Conservation (phyloP, 2,329 filamentous ascomycete species). For the Fusarium verticillioides region DNA sequence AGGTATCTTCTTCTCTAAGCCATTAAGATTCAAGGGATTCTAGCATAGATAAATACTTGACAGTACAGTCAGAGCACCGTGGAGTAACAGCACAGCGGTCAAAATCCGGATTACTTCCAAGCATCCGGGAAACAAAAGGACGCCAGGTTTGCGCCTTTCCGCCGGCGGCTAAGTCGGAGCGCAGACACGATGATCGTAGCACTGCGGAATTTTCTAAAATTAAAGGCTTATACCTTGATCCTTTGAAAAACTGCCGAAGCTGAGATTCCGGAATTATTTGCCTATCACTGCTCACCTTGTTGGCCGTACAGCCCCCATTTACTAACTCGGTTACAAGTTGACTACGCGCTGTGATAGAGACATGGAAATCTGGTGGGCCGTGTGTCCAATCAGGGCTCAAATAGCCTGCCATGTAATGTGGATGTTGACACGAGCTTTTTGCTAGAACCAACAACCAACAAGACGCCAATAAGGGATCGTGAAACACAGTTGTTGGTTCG, state of each 20-base stretch:
- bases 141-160: no score
- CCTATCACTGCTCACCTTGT: neutral
- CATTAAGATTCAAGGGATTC: no score
- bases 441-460: neutral
- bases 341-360: neutral
- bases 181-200: neutral
- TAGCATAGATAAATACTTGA: no score
- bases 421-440: neutral
- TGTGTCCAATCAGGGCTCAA: neutral
- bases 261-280: accelerated
- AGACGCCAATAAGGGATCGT: neutral
- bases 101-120: no score
- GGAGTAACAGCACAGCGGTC: no score
- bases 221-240: neutral
- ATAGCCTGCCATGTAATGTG: accelerated
- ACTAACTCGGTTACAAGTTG: no score
- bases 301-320: neutral
- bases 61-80: no score
- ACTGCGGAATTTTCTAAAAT: accelerated
- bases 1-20: no score
- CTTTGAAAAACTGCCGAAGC: neutral
- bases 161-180: neutral
- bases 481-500: neutral
- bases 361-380: accelerated
- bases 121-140: no score